phyloP scores from a whole-genome alignment of 208 protist genomes.

The Leishmania lainsoni region DNA sequence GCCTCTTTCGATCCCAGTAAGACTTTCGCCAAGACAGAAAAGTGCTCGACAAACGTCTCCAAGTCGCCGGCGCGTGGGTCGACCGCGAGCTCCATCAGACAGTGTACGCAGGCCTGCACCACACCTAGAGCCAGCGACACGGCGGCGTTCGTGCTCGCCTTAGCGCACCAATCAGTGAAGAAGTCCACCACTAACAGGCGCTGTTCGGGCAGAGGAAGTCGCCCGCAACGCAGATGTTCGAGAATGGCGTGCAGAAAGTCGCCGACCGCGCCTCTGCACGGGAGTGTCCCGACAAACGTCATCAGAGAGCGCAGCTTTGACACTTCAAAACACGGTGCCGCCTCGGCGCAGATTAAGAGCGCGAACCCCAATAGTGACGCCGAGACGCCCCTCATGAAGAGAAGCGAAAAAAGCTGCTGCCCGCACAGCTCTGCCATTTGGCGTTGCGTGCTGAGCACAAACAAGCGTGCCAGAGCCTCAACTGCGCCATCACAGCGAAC shows the following conservation, averaged over 20 bases:
- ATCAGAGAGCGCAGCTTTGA: constrained; percentile 36
- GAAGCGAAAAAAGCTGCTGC: constrained; percentile 49
- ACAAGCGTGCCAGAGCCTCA: constrained; percentile 38
- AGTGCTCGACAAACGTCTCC: constrained; percentile 37
- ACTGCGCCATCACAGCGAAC: constrained; percentile 29
- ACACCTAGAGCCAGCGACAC: constrained; percentile 25
- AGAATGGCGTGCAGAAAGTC: constrained; percentile 33
- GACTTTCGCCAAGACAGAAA: constrained; percentile 45
- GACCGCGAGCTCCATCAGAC: constrained; percentile 14
- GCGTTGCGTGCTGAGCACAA: constrained; percentile 45
- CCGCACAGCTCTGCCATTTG: constrained; percentile 38
- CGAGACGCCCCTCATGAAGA: constrained; percentile 24
- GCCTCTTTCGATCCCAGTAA: constrained; percentile 27
- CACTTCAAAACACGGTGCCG: constrained; percentile 30
- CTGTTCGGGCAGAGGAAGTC: constrained; percentile 21
- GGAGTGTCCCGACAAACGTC: constrained; percentile 25
- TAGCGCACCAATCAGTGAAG: constrained; percentile 40
- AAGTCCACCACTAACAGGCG: constrained; percentile 36
- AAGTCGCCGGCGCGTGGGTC: constrained; percentile 11
- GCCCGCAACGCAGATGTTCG: constrained; percentile 13
- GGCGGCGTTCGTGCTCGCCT: constrained; percentile 25
- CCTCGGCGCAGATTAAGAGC: constrained; percentile 49
- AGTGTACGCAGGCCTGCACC: constrained; percentile 28
- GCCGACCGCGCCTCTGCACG: constrained; percentile 20
- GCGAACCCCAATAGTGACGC: constrained; percentile 35